Conservation (phyloP, 768 basidiomycete species). For the Gymnopilus junonius region DNA sequence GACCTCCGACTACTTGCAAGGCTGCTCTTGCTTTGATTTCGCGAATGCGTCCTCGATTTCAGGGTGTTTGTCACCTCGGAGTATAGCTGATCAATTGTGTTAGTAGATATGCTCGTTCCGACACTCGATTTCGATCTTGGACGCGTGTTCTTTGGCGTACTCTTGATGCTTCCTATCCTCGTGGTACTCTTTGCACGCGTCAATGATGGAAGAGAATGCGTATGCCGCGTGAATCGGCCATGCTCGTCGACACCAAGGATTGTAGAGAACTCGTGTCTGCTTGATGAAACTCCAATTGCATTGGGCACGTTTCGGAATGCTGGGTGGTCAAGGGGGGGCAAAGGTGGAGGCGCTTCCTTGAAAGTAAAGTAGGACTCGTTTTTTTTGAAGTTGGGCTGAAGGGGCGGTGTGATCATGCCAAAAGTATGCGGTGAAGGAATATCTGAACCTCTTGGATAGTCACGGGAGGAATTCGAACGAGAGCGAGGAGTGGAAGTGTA, state of each 20-base stretch:
- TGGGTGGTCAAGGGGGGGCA: slow-evolving; percentile 59
- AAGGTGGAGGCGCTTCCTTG: slow-evolving; percentile 48
- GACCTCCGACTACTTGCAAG: slow-evolving; percentile 45
- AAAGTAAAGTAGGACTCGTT: slow-evolving; percentile 29
- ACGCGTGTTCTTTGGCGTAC: slow-evolving; percentile 9
- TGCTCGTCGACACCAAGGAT: slow-evolving; percentile 2
- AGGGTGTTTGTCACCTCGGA: neutral
- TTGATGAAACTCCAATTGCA: slow-evolving; percentile 9
- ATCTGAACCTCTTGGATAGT: slow-evolving; percentile 15
- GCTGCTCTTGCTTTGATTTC: slow-evolving; percentile 37
- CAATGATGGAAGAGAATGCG: slow-evolving; percentile 23
- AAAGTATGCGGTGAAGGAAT: slow-evolving; percentile 38
- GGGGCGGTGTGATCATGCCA: slow-evolving; percentile 34
- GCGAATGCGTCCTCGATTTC: slow-evolving; percentile 23
- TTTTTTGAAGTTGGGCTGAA: slow-evolving; percentile 29
- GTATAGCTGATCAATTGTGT: slow-evolving; percentile 1
- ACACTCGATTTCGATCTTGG: slow-evolving; percentile 20
- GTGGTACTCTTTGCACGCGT: slow-evolving; percentile 7
- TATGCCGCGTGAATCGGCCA: slow-evolving; percentile 11
- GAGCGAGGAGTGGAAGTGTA: slow-evolving; percentile 20
- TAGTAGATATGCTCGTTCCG: neutral
- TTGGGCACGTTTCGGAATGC: slow-evolving; percentile 28
- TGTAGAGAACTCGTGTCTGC: slow-evolving; percentile 11
- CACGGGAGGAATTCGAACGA: slow-evolving; percentile 6
- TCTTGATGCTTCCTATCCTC: slow-evolving; percentile 3